Evolutionary conservation across 1,139 yeast genomes (phyloP).

Genomic region (Protomyces inouyei): DNA sequence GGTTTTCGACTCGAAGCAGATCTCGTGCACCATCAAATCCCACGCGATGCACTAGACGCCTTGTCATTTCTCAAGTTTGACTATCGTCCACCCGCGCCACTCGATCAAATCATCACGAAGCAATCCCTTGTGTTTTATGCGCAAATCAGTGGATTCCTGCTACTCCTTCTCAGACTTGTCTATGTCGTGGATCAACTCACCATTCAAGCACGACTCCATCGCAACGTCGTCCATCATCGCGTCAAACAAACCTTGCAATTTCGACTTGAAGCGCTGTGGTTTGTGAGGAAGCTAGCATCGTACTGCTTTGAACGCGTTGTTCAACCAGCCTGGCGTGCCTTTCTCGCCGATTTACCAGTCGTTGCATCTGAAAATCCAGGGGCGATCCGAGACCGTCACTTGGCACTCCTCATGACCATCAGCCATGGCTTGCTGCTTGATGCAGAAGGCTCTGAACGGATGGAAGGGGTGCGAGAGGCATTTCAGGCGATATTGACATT

Average conservation of each 20-base stretch:
- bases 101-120: slow-evolving; percentile 11
- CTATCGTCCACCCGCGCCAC: slow-evolving; percentile 11
- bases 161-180: slow-evolving; percentile 6
- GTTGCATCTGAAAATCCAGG: neutral
- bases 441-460: neutral
- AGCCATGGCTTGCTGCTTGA: neutral
- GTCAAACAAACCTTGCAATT: neutral
- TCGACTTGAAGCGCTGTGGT: slow-evolving; percentile 11
- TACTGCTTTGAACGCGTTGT: slow-evolving; percentile 15
- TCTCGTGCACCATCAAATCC: neutral
- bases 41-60: slow-evolving; percentile 12
- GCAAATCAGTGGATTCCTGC: slow-evolving; percentile 8
- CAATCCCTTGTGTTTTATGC: neutral
- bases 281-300: neutral
- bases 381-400: slow-evolving; percentile 7
- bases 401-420: slow-evolving; percentile 3
- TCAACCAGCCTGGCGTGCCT: neutral
- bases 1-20: slow-evolving; percentile 12
- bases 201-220: neutral
- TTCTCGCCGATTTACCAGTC: neutral
- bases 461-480: neutral
- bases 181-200: slow-evolving; percentile 9
- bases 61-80: slow-evolving; percentile 12
- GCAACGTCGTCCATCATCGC: slow-evolving; percentile 1
- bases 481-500: neutral